A percentile compares a stretch with the other conserved stretches of the same genome.
Conservation (phyloP, 2,329 filamentous ascomycete species). For the Colletotrichum sp. region DNA sequence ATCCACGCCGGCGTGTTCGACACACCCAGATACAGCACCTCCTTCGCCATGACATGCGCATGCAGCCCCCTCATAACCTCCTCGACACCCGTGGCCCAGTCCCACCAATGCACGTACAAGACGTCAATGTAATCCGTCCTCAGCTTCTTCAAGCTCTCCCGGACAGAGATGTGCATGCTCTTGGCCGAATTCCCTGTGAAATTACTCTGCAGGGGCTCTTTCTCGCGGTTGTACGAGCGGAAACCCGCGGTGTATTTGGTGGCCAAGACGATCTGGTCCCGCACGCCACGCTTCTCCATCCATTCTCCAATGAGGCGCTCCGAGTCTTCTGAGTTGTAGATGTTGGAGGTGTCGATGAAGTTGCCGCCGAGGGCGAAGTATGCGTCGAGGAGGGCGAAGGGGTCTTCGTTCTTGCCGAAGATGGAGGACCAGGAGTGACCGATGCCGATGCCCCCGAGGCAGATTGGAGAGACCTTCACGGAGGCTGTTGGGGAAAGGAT, state of each 20-base stretch:
- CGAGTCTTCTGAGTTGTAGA: slow-evolving; percentile 62
- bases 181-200: slow-evolving; percentile 46
- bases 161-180: slow-evolving; percentile 44
- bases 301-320: slow-evolving; percentile 65
- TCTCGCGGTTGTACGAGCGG: slow-evolving; percentile 38
- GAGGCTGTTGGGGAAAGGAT: slow-evolving; percentile 25
- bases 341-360: slow-evolving; percentile 69
- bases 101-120: slow-evolving; percentile 49
- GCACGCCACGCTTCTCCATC: slow-evolving; percentile 50
- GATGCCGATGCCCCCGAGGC: slow-evolving; percentile 28
- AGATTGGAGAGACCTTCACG: slow-evolving; percentile 27
- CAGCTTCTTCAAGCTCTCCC: slow-evolving; percentile 48
- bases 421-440: slow-evolving; percentile 24
- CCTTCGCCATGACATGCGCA: slow-evolving; percentile 41
- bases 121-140: slow-evolving; percentile 48
- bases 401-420: slow-evolving; percentile 34
- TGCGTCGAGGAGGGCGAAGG: slow-evolving; percentile 62
- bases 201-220: slow-evolving; percentile 41
- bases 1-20: slow-evolving; percentile 45
- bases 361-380: slow-evolving; percentile 65
- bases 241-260: slow-evolving; percentile 61
- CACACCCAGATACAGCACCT: slow-evolving; percentile 44
- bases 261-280: slow-evolving; percentile 59
- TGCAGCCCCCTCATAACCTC: slow-evolving; percentile 47
- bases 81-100: slow-evolving; percentile 41